Evolutionary conservation across 1,284 basidiomycete species (phyloP).

Genomic region (Volvariella surrecta): DNA sequence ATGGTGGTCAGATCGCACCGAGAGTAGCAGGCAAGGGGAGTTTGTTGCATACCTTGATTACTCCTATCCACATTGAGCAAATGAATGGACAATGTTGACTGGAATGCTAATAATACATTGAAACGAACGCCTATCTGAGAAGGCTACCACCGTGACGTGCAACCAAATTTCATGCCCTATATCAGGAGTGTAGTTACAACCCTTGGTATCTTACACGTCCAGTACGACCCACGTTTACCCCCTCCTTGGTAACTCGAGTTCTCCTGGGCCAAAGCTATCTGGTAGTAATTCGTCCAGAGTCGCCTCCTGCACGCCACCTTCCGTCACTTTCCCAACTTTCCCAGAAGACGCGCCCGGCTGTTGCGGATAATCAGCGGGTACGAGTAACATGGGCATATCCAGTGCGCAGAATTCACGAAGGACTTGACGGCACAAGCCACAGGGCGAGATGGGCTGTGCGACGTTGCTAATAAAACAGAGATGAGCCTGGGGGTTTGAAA

Average conservation of each 20-base stretch:
- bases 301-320: constrained; percentile 48
- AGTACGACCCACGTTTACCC: not conserved
- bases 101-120: no score
- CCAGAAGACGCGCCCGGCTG: constrained; percentile 22
- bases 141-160: no score
- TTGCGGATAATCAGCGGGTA: constrained; percentile 59
- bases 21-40: no score
- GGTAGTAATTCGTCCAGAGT: constrained; percentile 77
- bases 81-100: no score
- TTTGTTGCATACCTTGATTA: no score
- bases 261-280: constrained; percentile 83
- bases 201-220: no score
- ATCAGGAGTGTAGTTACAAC: no score
- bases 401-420: constrained; percentile 83
- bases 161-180: no score
- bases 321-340: constrained; percentile 22
- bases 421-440: constrained; percentile 89
- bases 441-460: constrained; percentile 61
- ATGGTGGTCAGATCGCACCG: no score
- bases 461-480: constrained; percentile 53
- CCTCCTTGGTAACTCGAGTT: constrained; percentile 27
- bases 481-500: not conserved
- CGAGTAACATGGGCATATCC: constrained; percentile 71
- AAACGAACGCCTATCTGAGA: no score
- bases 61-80: no score